Evolutionary conservation across 768 basidiomycete genomes (phyloP), one percentile per base, ranked within the genome.

Genomic region (Rickenella mellea): DNA sequence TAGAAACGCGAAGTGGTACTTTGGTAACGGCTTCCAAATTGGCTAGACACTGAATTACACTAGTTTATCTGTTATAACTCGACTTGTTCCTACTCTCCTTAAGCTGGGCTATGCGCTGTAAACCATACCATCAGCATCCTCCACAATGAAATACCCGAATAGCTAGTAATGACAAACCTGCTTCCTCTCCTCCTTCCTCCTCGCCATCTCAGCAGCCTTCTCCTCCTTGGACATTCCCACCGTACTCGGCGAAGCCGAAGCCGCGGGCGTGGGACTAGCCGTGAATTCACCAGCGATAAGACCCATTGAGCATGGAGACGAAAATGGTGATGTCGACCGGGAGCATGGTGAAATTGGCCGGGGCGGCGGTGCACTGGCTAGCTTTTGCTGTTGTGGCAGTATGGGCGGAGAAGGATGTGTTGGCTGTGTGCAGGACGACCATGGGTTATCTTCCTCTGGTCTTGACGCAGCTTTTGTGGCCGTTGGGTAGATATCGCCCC

Each of bases 131-230:
- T 9, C 25, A 17, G 11, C 9, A 20, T 17, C 22, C n/a, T 36
- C 28, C 9, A 20, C 25, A 8, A 21, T 5, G 27, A 17, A 27
- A 25, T 32, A 29, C 43, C 44, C 15, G 32, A 17, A 11, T 20
- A 22, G 38, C 11, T 6, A 45, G 12, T 27, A 33, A 11, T 2
- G 30, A 5, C 5, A 26, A 17, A 11, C n/a, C 68, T 88, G 79
- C 58, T 84, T 91, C 33, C 94, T 67, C 58, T 97, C 94, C 58
- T 97, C 93, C 55, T 93, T 84, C 45, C 92, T 70, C 48, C 83
- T 69, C 6, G 83, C 84, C 80, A 97, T 83, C 66, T 96, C 90
- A n/a, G 78, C 80, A 1, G 87, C 87, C 60, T 86, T 94, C 51
- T 93, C 91, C 59, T 96, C 94, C 59, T 91, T 96, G 21, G 76